phyloP scores from a whole-genome alignment of 305 asterid genomes.

The Petunia hybrid region DNA sequence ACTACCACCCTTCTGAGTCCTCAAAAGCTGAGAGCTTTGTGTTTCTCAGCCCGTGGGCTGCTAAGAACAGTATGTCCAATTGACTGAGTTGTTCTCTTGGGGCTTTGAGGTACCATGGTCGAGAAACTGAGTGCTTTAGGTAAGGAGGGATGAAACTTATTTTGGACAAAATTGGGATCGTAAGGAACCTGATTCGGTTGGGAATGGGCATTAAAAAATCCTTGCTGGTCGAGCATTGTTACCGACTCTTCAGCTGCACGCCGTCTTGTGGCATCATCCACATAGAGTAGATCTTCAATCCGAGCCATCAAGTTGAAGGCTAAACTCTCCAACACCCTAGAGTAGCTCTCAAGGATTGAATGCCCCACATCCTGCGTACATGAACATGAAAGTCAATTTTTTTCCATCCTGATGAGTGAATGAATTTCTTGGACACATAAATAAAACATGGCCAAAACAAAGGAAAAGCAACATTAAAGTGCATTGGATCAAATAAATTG shows the following conservation, averaged over 20 bases:
- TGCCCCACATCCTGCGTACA: constrained; percentile 81
- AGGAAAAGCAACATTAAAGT: background rate
- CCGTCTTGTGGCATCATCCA: constrained; percentile 78
- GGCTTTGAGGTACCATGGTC: constrained; percentile 44
- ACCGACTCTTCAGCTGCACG: constrained; percentile 63
- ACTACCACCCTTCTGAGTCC: background rate
- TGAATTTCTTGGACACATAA: constrained; percentile 1
- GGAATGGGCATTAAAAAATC: constrained; percentile 40
- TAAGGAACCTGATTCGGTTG: constrained; percentile 50
- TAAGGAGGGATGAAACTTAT: constrained; percentile 50
- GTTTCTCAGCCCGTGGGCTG: constrained; percentile 23
- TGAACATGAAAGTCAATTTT: constrained; percentile 16
- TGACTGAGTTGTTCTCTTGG: constrained; percentile 48
- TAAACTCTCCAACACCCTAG: constrained; percentile 88
- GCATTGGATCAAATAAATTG: background rate
- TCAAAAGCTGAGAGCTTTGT: constrained; percentile 27
- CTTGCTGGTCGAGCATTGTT: constrained; percentile 44
- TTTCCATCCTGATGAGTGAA: background rate
- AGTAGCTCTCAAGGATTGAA: constrained; percentile 92
- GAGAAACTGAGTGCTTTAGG: constrained; percentile 50
- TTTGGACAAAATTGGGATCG: constrained; percentile 51
- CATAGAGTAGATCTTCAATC: constrained; percentile 79
- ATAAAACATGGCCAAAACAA: background rate
- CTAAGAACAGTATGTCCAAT: constrained; percentile 20
- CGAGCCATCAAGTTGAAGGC: constrained; percentile 83